phyloP scores from a whole-genome alignment of 495 filamentous ascomycete species.

The Xylaria grammica region DNA sequence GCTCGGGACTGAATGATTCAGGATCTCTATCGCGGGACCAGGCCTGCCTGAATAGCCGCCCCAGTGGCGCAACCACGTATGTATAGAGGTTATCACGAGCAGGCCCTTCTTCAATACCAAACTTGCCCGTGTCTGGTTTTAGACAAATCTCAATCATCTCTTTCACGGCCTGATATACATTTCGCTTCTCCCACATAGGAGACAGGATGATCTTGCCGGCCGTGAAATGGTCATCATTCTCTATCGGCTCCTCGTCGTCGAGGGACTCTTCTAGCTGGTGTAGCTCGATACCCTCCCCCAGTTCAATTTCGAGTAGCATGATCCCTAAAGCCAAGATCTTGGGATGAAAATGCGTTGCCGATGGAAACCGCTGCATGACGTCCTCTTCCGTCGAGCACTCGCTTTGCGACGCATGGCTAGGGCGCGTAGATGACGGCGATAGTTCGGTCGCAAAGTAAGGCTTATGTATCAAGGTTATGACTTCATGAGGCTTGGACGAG shows the following conservation, averaged over 20 bases:
- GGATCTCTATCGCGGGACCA: constrained; percentile 1
- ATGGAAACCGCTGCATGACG: constrained; percentile 1
- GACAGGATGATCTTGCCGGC: constrained; percentile 1
- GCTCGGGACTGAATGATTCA: background rate
- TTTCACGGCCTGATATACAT: constrained; percentile 19
- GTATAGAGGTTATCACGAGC: background rate
- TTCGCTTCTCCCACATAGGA: constrained; percentile 12
- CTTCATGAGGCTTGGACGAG: background rate
- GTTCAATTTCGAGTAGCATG: constrained; percentile 34
- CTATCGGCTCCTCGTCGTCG: constrained; percentile 22
- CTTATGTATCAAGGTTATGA: constrained; percentile 32
- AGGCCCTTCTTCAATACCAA: background rate
- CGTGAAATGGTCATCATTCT: constrained; percentile 29
- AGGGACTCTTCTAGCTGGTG: constrained; percentile 13
- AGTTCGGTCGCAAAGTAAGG: constrained; percentile 27
- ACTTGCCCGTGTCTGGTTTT: constrained; percentile 10
- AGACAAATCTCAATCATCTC: constrained; percentile 22
- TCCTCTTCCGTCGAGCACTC: constrained; percentile 1
- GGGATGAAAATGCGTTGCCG: constrained; percentile 23
- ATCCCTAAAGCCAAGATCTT: constrained; percentile 35
- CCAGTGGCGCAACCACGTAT: background rate
- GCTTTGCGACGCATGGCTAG: background rate
- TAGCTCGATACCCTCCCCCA: constrained; percentile 28
- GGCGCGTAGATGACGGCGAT: background rate
- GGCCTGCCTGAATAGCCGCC: background rate